phyloP scores from a whole-genome alignment of 1,284 basidiomycete species.

The Cystobasidium pallidum region DNA sequence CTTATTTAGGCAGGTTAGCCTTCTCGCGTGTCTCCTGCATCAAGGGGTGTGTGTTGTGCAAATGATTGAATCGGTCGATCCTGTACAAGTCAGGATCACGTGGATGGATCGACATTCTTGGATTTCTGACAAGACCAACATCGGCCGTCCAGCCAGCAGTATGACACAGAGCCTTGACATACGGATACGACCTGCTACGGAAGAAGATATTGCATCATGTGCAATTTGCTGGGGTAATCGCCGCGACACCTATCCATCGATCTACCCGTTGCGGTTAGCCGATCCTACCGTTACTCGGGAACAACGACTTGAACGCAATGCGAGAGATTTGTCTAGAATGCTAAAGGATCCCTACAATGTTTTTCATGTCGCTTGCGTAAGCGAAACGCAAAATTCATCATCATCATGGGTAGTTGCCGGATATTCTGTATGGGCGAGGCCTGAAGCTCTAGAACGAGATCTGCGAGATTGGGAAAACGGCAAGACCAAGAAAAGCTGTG shows the following conservation, averaged over 20 bases:
- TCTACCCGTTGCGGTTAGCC: constrained; percentile 25
- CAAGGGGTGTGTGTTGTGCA: too few species aligned
- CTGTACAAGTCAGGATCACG: too few species aligned
- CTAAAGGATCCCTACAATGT: constrained; percentile 13
- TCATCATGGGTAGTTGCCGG: constrained; percentile 6
- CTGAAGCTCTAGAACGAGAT: constrained; percentile 22
- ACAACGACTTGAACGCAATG: constrained; percentile 28
- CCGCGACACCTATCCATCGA: constrained; percentile 32
- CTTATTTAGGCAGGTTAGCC: too few species aligned
- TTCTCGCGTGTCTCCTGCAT: too few species aligned
- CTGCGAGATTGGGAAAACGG: neutral
- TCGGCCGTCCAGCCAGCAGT: neutral
- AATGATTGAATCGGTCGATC: too few species aligned
- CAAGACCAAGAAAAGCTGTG: neutral
- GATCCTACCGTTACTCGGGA: constrained; percentile 2
- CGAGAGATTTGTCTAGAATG: neutral
- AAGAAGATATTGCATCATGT: constrained; percentile 13
- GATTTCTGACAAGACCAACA: neutral
- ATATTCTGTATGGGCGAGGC: constrained; percentile 33
- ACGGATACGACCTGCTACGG: constrained; percentile 27
- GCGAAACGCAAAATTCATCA: neutral
- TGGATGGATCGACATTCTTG: too few species aligned
- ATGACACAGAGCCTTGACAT: neutral
- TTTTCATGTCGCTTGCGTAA: constrained; percentile 9
- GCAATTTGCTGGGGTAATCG: constrained; percentile 36